Conservation (phyloP, 2,329 filamentous ascomycete genomes). For the Paracamarosporium sp. region DNA sequence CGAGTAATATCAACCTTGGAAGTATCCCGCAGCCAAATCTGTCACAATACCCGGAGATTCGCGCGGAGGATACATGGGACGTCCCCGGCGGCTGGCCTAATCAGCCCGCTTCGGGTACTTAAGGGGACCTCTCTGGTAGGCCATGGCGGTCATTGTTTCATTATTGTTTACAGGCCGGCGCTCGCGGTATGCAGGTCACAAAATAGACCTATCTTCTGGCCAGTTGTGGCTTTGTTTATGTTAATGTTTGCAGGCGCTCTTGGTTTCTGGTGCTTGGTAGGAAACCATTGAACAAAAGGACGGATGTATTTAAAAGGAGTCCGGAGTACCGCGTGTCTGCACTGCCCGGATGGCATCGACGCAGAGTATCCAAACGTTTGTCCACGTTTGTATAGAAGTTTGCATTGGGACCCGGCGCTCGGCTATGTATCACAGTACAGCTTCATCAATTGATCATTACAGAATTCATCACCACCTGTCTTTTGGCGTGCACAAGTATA, state of each 20-base stretch:
- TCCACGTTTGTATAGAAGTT: neutral
- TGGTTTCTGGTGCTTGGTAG: neutral
- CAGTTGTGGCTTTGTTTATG: neutral
- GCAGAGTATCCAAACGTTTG: neutral
- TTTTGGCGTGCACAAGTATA: too few species aligned
- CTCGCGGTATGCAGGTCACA: neutral
- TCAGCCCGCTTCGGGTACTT: neutral
- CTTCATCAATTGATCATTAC: neutral
- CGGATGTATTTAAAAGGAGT: neutral
- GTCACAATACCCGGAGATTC: neutral
- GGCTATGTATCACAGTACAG: neutral
- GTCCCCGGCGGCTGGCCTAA: neutral
- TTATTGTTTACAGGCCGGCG: neutral
- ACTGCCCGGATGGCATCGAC: neutral
- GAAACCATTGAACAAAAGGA: neutral
- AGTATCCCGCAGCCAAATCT: neutral
- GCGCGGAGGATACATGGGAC: neutral
- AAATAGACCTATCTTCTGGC: neutral
- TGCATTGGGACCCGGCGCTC: conserved; percentile 2
- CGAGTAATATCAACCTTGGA: neutral
- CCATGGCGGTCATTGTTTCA: neutral
- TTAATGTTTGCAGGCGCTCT: neutral
- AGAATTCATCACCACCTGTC: neutral
- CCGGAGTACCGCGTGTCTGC: neutral
- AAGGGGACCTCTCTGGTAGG: neutral